Evolutionary conservation across 768 basidiomycete genomes (phyloP), one percentile per base, ranked within the genome.

Genomic region (Pleurotus sapidus): DNA sequence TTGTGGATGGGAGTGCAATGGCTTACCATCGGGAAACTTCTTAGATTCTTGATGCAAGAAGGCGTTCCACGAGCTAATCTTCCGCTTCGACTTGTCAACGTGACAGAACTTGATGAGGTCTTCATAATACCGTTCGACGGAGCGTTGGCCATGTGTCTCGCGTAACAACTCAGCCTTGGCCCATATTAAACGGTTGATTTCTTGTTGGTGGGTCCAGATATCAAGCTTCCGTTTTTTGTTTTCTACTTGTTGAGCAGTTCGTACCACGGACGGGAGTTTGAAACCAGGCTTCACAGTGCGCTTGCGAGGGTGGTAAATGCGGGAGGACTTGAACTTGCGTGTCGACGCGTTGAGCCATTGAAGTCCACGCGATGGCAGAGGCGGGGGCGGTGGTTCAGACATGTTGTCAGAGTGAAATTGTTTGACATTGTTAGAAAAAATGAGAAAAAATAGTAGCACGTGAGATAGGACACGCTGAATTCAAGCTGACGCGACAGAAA

Each of bases 1-100:
- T 27, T 4, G 3, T 27, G 27, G 27, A 27, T 27, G 27, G 27
- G 27, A 27, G 27, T 27, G 27, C 27, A 2, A 27, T 27, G 34
- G 50, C 46, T 42, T 23, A 60, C 56, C 56, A 20, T 40, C 25
- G 20, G 57, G 50, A 20, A 30, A 23, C 1, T 18, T 18, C 20
- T 37, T 51, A n/a, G 46, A 27, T 48, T 57, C 57, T 15, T 14
- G n/a, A 30, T 50, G 46, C 38, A 57, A 24, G n/a, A 48, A 60
- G 11, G 48, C 59, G 24, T 51, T 51, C 47, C 49, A 57, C 5
- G 7, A 17, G 25, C 40, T 56, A 14, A 42, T 18, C 18, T 42
- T 42, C 14, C 40, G 4, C 40, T 42, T 42, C 40, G 4, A 15
- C 18, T 42, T 42, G 18, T 4, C 40, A 18, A 18, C 2, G 40